phyloP scores from a whole-genome alignment of 306 rosid species.

The Cicer yamashitae region DNA sequence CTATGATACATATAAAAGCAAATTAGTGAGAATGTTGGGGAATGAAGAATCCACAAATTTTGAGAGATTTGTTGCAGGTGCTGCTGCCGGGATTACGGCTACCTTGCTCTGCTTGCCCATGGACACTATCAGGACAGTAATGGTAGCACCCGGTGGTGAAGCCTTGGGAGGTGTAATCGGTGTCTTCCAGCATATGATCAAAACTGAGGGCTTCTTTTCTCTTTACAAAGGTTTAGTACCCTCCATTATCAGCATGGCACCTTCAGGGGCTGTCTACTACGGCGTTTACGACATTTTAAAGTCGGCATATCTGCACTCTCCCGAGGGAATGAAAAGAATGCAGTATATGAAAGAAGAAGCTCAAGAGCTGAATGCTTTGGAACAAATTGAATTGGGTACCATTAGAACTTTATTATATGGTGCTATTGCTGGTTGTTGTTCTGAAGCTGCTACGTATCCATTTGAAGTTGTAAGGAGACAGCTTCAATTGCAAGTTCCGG shows the following conservation, averaged over 20 bases:
- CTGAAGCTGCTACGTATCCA: constrained; percentile 95
- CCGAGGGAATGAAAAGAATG: constrained; percentile 86
- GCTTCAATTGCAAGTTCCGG: constrained; percentile 87
- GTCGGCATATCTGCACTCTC: constrained; percentile 81
- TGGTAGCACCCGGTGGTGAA: constrained; percentile 98
- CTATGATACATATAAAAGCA: constrained; percentile 82
- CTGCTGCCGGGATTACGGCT: constrained; percentile 94
- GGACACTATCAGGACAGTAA: constrained; percentile 90
- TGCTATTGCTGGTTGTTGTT: constrained; percentile 94
- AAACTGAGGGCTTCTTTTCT: constrained; percentile 89
- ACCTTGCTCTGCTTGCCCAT: constrained; percentile 90
- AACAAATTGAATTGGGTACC: constrained; percentile 91
- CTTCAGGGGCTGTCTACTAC: constrained; percentile 96
- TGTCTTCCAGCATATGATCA: constrained; percentile 81
- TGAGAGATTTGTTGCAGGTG: constrained; percentile 94
- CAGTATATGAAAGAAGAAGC: constrained; percentile 65
- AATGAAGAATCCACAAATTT: constrained; percentile 74
- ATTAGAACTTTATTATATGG: constrained; percentile 83
- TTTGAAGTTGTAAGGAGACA: constrained; percentile 93
- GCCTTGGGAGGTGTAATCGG: constrained; percentile 92
- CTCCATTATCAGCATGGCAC: constrained; percentile 94
- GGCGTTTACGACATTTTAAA: constrained; percentile 89
- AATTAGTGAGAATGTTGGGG: constrained; percentile 62
- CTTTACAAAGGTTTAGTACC: constrained; percentile 95
- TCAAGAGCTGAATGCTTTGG: constrained; percentile 73